phyloP scores from a whole-genome alignment of 2,329 filamentous ascomycete species.

The Ceratocystis harringtonii region DNA sequence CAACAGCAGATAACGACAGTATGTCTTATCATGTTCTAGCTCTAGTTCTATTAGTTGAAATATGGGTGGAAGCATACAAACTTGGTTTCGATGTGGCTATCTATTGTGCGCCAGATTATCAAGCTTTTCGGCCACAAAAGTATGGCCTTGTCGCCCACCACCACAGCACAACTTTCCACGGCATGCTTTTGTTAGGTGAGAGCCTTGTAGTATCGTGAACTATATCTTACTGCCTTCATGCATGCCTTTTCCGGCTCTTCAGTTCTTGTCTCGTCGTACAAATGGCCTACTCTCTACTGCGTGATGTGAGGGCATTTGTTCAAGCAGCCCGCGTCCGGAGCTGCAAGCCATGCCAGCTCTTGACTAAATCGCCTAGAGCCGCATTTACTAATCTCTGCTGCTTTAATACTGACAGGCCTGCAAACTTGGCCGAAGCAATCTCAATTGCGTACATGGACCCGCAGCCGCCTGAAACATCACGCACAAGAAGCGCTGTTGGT shows the following conservation, averaged over 20 bases:
- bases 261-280: no score
- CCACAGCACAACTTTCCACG: no score
- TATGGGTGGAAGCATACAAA: neutral
- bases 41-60: neutral
- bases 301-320: neutral
- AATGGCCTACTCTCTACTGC: neutral
- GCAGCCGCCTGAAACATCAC: slow-evolving; percentile 71
- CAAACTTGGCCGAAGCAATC: slow-evolving; percentile 56
- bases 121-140: no score
- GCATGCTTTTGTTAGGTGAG: no score
- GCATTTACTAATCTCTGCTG: slow-evolving; percentile 71
- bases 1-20: no score
- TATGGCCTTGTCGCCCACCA: no score
- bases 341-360: slow-evolving; percentile 71
- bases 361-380: slow-evolving; percentile 58
- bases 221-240: neutral
- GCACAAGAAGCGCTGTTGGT: slow-evolving; percentile 45
- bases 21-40: neutral
- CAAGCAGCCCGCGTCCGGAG: slow-evolving; percentile 50
- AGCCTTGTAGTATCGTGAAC: neutral
- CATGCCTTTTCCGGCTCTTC: no score
- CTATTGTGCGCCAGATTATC: neutral
- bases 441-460: slow-evolving; percentile 80
- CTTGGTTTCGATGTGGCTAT: neutral
- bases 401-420: slow-evolving; percentile 56